Base-by-base conservation (phyloP, 2,329 filamentous ascomycete species). In the Hypoxylon sp. region DNA sequence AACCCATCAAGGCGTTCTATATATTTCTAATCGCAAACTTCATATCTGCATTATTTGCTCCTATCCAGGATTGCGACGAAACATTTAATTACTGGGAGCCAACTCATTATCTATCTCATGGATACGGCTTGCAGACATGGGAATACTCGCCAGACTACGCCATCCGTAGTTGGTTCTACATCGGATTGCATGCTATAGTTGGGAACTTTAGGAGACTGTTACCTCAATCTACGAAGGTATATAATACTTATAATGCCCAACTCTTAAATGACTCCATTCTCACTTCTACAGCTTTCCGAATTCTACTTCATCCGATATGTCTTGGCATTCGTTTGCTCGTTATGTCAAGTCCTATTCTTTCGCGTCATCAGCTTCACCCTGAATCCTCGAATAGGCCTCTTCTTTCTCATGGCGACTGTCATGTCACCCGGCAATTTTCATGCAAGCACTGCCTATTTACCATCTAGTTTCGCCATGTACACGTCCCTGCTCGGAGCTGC, bases 81-180 rank as follows among this genome's bases (percentile, higher is more conserved):
- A 95, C 95, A 10, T 99, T 97, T 86, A 99, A 99, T 79, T 99
- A 97, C 84, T 99, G 95, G 94, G 96, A 99, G 76, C 95, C 96
- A 0, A 90, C 94, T 0, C 96, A 99, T 80, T 99, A 98, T 80
- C 87, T 99, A 28, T 91, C 90, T 65, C 94, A 98, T 83, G 93
- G 93, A 74, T 95, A 97, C 76, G 96, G 95, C 41, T 85, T 98
- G 55, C 94, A 99, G 82, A 99, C 96, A 0, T 99, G 96, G 96
- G 96, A 99, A 80, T 99, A 98, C 81, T 97, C 95, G 0, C 96
- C 96, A 4, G 91, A 95, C 63, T 98, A 92, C 80, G 93, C 94
- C 55, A 98, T 99, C 74, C 90, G 96, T 69, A 98, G 94, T 82
- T 99, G 96, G 96, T 85, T 94, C 21, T 99, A 99, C 76, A 85